These are phyloP conservation scores for Aspergillus asperescens DNA, from an alignment of 495 filamentous ascomycete genomes.

Conservation along the genomic window DNA sequence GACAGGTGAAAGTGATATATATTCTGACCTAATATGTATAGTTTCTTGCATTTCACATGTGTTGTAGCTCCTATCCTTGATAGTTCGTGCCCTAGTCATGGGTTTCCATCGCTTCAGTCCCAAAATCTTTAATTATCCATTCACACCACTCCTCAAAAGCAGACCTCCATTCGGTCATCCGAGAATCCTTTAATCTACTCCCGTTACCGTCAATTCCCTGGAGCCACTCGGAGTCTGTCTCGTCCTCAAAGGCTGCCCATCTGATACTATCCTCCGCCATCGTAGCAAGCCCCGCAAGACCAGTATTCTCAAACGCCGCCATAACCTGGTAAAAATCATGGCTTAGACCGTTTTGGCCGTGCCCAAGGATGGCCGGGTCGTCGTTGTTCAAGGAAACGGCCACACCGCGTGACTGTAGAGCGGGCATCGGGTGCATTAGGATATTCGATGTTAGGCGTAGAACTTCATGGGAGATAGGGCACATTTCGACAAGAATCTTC, in stretches of 20 bases:
- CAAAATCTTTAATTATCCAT: constrained; percentile 12
- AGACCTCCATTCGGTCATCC: constrained; percentile 7
- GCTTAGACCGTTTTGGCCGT: constrained; percentile 69
- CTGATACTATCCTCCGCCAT: constrained; percentile 16
- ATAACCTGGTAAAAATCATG: constrained; percentile 93
- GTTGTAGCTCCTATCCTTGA: neutral
- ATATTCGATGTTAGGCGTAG: constrained; percentile 13
- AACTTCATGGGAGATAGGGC: constrained; percentile 15
- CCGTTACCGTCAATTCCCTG: neutral
- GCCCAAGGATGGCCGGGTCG: constrained; percentile 78
- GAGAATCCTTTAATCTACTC: neutral
- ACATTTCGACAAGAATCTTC: constrained; percentile 14
- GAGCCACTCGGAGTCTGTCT: constrained; percentile 5
- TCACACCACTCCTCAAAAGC: constrained; percentile 15
- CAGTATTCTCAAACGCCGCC: constrained; percentile 80
- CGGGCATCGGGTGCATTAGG: constrained; percentile 14
- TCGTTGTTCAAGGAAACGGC: constrained; percentile 71
- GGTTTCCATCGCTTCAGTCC: neutral
- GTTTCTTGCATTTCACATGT: neutral
- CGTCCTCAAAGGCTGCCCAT: constrained; percentile 16
- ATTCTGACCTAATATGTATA: too few relatives aligned
- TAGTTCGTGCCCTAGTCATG: neutral
- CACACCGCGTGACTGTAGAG: constrained; percentile 15
- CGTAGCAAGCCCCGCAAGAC: constrained; percentile 40
- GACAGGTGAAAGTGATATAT: neutral